Evolutionary conservation across 108 stramenopile species (phyloP), one percentile per base, ranked within the genome.

Genomic region (Aurantiochytrium sp.): DNA sequence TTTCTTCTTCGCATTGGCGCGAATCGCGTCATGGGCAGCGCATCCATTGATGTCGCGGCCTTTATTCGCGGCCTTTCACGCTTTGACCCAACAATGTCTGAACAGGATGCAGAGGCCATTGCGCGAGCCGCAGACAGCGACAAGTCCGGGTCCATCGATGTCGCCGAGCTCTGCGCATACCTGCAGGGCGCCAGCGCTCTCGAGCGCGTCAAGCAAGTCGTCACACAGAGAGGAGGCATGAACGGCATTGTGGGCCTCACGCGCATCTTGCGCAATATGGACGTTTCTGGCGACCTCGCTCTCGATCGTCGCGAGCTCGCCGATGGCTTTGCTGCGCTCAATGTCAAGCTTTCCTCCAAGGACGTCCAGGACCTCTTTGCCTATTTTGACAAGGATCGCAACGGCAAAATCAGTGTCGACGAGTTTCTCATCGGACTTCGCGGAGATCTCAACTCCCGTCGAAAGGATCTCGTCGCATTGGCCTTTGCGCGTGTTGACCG

Each of bases 401-500:
- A 60, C 28, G 92, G 91, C 10, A 55, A 60, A 42, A 91, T 93
- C 87, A 51, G 59, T 53, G 42, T 91, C 60, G 88, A 88, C 12
- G 92, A 92, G 59, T 92, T 93, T 58, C 28, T 91, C 23, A 16
- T 60, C 19, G 90, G 90, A 0, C 45, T 93, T 4, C 90, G 93
- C 18, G 94, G 94, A 5, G 91, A 92, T 42, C 25, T 94, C 10
- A 91, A 89, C 83, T 89, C 91, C 23, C 5, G 91, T 29, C 87
- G 94, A 18, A 18, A 58, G 42, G 88, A 90, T 23, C 64, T 94
- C 21, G 89, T 94, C 57, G 58, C 90, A 49, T 28, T 49, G 49
- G 94, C 94, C 29, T 94, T 94, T 44, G 91, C 59, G 4, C 83
- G 53, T 5, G 87, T 94, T 59, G 94, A 94, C 88, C 88, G 21